Base-by-base conservation (phyloP, 331 rosid species). In the Saraca asoca region DNA sequence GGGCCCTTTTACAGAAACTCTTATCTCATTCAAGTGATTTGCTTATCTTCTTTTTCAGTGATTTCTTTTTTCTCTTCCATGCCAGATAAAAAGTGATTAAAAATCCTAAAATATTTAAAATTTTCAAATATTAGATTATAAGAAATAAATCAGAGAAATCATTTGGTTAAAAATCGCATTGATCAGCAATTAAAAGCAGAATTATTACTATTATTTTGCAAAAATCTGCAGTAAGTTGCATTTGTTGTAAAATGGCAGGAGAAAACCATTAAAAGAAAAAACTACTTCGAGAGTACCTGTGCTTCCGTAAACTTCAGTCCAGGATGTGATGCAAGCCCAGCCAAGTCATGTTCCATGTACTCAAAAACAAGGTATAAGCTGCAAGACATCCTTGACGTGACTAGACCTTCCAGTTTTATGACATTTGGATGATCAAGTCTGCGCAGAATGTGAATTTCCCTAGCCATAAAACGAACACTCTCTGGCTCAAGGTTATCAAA, bases 401-500 rank as follows among this genome's bases (percentile, higher is more conserved):
- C 97, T 61, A 91, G 75, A 75, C 97, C 97, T 78, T 88, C 95
- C 53, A 91, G 78, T 78, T 88, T 91, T 67, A 91, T 88, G 51
- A 91, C 91, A 77, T 91, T 91, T 49, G 86, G 91, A 80, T 91
- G 97, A 79, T 91, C 89, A 48, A 91, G 97, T 81, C 93, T 80
- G 2, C 97, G 95, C 66, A 91, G 83, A 74, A 91, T 88, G 78
- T 85, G 97, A 80, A 91, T 91, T 82, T 91, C 97, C 82, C 97
- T 82, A 46, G 93, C 95, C 97, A 91, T 91, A 80, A 91, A 91
- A 44, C 97, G 97, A 55, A 88, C 95, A 74, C 97, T 91, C 83
- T 91, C 97, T 16, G 97, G 97, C 75, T 91, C 97, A 50, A 88
- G 83, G 81, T 85, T 87, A 79, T 90, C 96, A 78, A 90, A 90